phyloP scores from a whole-genome alignment of 768 basidiomycete species.

The Baorangia bicolor region DNA sequence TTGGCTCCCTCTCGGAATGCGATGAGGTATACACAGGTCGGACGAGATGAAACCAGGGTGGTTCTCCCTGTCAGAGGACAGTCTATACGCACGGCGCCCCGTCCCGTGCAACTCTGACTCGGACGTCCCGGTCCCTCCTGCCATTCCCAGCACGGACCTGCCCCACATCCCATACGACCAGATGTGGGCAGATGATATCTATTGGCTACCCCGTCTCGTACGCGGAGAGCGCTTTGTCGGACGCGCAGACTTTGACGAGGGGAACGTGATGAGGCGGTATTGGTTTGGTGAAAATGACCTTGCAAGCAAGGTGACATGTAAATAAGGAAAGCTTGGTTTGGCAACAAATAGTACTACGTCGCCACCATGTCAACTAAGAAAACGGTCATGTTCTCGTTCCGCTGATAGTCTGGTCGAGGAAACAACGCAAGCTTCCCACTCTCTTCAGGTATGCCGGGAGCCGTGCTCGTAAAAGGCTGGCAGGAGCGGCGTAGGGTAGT shows the following conservation, averaged over 20 bases:
- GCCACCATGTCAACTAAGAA: not conserved
- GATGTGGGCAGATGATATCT: slow-evolving; percentile 62
- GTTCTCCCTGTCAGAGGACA: slow-evolving; percentile 47
- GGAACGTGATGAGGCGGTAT: slow-evolving; percentile 74
- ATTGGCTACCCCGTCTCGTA: slow-evolving; percentile 69
- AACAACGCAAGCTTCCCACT: slow-evolving; percentile 7
- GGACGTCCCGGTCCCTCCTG: not conserved
- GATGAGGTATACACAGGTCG: slow-evolving; percentile 46
- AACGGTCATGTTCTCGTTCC: not conserved
- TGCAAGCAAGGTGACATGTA: too few relatives aligned
- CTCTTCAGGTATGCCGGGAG: too few relatives aligned
- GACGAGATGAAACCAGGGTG: slow-evolving; percentile 89
- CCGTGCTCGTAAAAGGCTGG: too few relatives aligned
- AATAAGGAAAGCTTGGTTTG: slow-evolving; percentile 1
- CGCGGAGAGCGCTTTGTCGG: slow-evolving; percentile 44
- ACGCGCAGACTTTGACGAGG: slow-evolving; percentile 62
- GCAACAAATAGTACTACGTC: not conserved
- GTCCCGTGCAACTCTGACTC: not conserved
- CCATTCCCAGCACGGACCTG: slow-evolving; percentile 1
- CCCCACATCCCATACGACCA: slow-evolving; percentile 54
- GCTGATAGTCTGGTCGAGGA: not conserved
- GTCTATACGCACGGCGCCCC: slow-evolving; percentile 11
- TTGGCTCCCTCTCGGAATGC: not conserved
- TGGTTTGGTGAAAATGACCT: too few relatives aligned
- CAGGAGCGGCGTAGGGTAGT: too few relatives aligned